Base-by-base conservation (phyloP, 148 eudicot species). In the Spergularia marina region DNA sequence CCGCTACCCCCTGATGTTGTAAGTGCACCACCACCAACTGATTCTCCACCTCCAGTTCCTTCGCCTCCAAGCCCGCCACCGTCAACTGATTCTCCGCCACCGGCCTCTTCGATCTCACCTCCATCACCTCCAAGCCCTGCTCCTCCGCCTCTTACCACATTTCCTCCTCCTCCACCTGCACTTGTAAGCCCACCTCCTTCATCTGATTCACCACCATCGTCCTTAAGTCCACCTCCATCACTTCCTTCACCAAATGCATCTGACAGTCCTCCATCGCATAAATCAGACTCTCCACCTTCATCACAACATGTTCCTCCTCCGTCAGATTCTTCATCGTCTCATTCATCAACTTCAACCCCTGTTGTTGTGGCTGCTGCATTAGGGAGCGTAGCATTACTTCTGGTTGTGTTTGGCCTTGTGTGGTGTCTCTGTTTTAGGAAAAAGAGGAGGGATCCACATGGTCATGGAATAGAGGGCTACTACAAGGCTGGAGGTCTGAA, bases 371-470 rank as follows among this genome's bases (percentile, higher is more conserved):
- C 89, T 40, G 84, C 87, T 41, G 89, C 87, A 2, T 53, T 91
- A 11, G 97, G 90, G 4, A 88, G 93, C 20, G 86, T 87, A 6
- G 75, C 57, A 25, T 10, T 89, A 20, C 10, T 89, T 53, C 63
- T 91, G 6, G 90, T 69, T 34, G 62, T 87, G 44, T 65, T 89
- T 71, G 83, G 76, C 65, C 12, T 91, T n/a, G 67, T 89, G 51
- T 88, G 85, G 68, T 39, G 89, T 18, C 76, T 87, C 40, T 89
- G 85, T 60, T 68, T 73, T 57, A 89, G 83, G 79, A 91, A 80
- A 84, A 91, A 77, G 82, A 91, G 54, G 78, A 86, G 76, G 72
- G 85, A 76, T 65, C 80, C 68, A 2, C 60, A 80, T 71, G 86
- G 83, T 1, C 60, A 80, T 71, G 86, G 83, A 71, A 61, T 18